Evolutionary conservation across 257 asterid species (phyloP).

Genomic region (Gardenia jasminoides): DNA sequence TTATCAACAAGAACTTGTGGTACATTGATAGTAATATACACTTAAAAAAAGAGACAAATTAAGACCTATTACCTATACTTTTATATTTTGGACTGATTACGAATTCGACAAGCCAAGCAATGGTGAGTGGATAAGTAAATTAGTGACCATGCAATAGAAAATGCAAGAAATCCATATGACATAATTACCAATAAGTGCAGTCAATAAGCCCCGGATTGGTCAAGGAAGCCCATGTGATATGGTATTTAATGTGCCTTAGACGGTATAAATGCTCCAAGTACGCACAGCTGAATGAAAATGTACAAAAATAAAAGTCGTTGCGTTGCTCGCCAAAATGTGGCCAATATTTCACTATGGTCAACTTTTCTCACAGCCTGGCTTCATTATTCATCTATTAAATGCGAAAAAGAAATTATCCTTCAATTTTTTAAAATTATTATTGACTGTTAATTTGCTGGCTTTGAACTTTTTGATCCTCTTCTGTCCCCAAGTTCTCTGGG

Average conservation of each 20-base stretch:
- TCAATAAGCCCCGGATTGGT: not conserved
- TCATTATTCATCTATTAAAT: constrained; percentile 16
- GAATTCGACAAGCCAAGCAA: too few species aligned
- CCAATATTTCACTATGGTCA: constrained; percentile 18
- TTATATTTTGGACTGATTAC: too few species aligned
- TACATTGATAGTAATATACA: too few species aligned
- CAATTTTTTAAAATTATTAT: not conserved
- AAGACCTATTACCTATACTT: too few species aligned
- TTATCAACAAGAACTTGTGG: too few species aligned
- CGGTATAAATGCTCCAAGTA: not conserved
- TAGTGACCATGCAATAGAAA: not conserved
- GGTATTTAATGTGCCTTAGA: not conserved
- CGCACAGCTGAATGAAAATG: not conserved
- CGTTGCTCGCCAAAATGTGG: constrained; percentile 13
- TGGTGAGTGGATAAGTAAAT: too few species aligned
- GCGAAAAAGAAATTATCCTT: not conserved
- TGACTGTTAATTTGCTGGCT: not conserved
- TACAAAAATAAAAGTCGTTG: not conserved
- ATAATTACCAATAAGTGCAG: not conserved
- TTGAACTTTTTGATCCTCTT: not conserved
- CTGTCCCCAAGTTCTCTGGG: not conserved
- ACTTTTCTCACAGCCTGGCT: constrained; percentile 27
- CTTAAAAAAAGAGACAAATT: too few species aligned
- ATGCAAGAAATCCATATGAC: not conserved
- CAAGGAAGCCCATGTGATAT: constrained; percentile 9